phyloP scores from a whole-genome alignment of 345 rosid genomes.

The Euclidium syriacum region DNA sequence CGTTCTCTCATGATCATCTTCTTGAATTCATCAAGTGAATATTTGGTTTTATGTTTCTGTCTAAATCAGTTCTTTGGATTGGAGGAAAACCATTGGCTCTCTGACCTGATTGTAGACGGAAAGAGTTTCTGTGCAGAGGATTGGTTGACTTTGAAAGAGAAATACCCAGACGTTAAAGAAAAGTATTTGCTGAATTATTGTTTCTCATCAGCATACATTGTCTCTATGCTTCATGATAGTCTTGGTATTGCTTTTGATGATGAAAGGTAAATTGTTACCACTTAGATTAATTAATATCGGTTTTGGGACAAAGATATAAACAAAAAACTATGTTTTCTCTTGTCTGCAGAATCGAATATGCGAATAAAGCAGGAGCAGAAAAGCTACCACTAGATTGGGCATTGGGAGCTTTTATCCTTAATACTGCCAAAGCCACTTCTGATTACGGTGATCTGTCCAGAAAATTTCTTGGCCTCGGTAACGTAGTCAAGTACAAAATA shows the following conservation, averaged over 20 bases:
- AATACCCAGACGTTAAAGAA: conserved; percentile 45
- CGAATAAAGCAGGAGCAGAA: conserved; percentile 42
- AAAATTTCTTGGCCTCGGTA: neutral
- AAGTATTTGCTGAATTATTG: conserved; percentile 61
- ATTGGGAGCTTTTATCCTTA: conserved; percentile 72
- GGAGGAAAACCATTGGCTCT: conserved; percentile 45
- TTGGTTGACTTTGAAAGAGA: conserved; percentile 61
- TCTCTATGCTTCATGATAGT: conserved; percentile 84
- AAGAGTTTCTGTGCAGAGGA: conserved; percentile 66
- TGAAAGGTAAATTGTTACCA: conserved; percentile 36
- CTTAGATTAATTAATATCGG: neutral
- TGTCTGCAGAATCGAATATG: conserved; percentile 45
- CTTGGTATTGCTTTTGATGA: conserved; percentile 69
- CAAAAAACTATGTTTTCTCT: neutral
- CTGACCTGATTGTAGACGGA: conserved; percentile 56
- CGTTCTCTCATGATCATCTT: too few species aligned
- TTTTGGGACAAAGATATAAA: neutral
- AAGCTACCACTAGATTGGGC: conserved; percentile 79
- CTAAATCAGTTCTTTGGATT: conserved; percentile 67
- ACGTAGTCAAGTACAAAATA: neutral
- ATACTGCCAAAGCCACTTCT: conserved; percentile 24
- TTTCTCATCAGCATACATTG: conserved; percentile 81
- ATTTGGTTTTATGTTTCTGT: conserved; percentile 5
- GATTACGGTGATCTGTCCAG: neutral
- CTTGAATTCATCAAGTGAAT: too few species aligned